Evolutionary conservation across 2,329 filamentous ascomycete species (phyloP), one percentile per base, ranked within the genome.

Genomic region (Phoma sp.): DNA sequence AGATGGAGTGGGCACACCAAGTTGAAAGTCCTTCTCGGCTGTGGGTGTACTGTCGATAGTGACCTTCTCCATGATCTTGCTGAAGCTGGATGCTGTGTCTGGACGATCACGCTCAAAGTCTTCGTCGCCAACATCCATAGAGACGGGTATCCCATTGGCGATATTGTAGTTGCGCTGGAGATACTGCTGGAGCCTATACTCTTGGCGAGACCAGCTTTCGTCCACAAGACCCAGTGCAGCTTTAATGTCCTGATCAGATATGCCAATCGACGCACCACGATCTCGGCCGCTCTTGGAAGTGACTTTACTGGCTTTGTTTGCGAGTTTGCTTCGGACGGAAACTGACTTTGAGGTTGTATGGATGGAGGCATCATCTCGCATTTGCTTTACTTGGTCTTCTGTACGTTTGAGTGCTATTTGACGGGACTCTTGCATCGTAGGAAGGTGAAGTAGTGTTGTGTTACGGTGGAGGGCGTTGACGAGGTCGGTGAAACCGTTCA

Each of bases 391-490:
- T 62, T 85, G 82, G 41, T 82, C 78, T 53, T 83, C 81, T 3
- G 85, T 82, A 60, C 79, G 82, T 57, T 85, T 85, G 55, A 90
- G 81, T 3, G 87, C 84, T 61, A 83, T 80, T 22, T 80, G 78
- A 41, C 87, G 81, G 58, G 88, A 86, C 58, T 84, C 80, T 32
- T 83, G 79, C 84, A 90, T 88, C 9, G 76, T 77, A 6, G 88
- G 87, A 31, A 91, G 79, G 62, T 82, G 83, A 13, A 89, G 70
- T 1, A 91, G 71, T 0, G 83, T 84, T 2, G 80, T 82, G 65
- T 91, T 91, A 37, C 81, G 82, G 55, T 87, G 82, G n/a, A 91
- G 74, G 17, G 86, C 82, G 64, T 90, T 88, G 44, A 91, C 85
- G 6, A 90, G 76, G 46, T 87, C 85, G 0, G 86, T 89, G 60